phyloP scores from a whole-genome alignment of 176 grass and related monocot genomes.

The Alloteropsis semialata region DNA sequence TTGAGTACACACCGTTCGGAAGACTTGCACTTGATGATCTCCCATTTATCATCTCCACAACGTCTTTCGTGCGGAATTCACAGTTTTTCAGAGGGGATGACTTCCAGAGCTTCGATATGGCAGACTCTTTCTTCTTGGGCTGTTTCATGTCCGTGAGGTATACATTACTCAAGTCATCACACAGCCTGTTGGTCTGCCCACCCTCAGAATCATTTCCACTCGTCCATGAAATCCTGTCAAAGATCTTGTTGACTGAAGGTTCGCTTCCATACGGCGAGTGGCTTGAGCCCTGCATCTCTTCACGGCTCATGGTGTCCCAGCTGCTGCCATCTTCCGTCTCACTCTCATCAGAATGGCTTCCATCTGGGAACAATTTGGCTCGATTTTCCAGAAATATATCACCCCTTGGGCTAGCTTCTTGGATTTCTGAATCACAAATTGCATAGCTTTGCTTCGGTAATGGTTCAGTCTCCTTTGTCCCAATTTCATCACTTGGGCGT shows the following conservation, averaged over 20 bases:
- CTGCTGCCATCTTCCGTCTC: constrained; percentile 65
- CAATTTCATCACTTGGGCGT: constrained; percentile 17
- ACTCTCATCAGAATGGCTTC: constrained; percentile 39
- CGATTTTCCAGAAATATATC: constrained; percentile 62
- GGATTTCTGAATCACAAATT: constrained; percentile 44
- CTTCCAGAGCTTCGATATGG: constrained; percentile 75
- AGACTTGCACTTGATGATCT: constrained; percentile 21
- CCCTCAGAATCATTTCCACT: constrained; percentile 37
- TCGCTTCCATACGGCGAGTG: constrained; percentile 65
- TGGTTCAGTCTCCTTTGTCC: constrained; percentile 35
- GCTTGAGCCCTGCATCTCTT: constrained; percentile 62
- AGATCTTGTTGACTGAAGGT: constrained; percentile 56
- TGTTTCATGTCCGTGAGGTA: constrained; percentile 43
- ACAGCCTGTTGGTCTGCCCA: background rate
- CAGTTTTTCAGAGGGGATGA: constrained; percentile 52
- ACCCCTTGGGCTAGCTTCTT: constrained; percentile 28
- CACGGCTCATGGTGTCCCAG: constrained; percentile 81
- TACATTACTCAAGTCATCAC: constrained; percentile 18
- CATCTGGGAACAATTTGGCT: constrained; percentile 45
- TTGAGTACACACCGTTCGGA: constrained; percentile 42
- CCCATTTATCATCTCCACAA: constrained; percentile 13
- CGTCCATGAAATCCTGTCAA: constrained; percentile 42
- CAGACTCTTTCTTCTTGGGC: constrained; percentile 66
- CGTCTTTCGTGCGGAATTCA: constrained; percentile 31
- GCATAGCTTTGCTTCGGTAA: constrained; percentile 35